Base-by-base conservation (phyloP, 2,329 filamentous ascomycete species). In the Podosphaera xanthii region DNA sequence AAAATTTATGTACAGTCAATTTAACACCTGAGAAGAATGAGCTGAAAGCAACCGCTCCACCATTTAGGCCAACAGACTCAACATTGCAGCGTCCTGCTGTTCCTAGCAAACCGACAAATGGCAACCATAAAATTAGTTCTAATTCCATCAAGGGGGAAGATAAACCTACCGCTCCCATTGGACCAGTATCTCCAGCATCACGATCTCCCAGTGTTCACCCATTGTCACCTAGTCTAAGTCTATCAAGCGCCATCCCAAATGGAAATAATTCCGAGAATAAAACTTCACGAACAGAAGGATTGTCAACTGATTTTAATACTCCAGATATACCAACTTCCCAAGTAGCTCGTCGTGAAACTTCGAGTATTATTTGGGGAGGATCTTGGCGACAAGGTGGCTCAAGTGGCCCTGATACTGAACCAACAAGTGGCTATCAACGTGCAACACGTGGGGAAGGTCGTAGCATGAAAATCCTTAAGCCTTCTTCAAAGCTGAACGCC, bases 391-490 rank as follows among this genome's bases (percentile, higher is more conserved):
- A 81, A 42, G 75, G 76, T 22, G 63, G 60, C 34, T 8, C 60
- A 4, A 66, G 61, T 36, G 65, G 64, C 31, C 62, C 56, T 33
- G 65, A 66, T 14, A 64, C 56, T 3, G 67, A 74, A 2, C 70
- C 73, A 7, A 69, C 72, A 0, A 74, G 73, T 58, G 74, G 76
- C 4, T 82, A 82, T 34, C 87, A 88, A 67, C 84, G 87, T 68
- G 83, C 83, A 65, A 75, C 83, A 63, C 72, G 81, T 67, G 75
- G 81, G 55, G 71, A 74, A 22, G 42, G 42, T 58, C 80, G 85
- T 57, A 83, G 82, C 57, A 97, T 97, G 85, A 97, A 95, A 73
- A 84, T 96, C 1, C 75, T 97, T 58, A 88, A 89, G 67, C 83
- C 91, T 0, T 78, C 77, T 1, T 78, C 77, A 59, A 92, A 88